phyloP scores from a whole-genome alignment of 2,329 filamentous ascomycete species.

The Diaporthe sp. region DNA sequence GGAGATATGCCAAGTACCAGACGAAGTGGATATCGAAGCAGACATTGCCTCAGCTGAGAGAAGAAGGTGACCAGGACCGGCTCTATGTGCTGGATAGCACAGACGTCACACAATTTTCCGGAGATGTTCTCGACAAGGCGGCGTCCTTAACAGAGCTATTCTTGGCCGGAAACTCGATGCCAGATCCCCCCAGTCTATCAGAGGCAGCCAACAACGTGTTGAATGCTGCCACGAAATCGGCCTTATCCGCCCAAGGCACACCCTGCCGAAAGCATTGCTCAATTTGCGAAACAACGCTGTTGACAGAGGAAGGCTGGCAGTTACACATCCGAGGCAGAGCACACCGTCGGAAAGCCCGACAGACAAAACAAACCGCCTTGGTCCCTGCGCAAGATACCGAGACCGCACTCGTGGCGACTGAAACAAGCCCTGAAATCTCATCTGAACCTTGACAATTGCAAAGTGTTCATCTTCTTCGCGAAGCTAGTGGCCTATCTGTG shows the following conservation, averaged over 20 bases:
- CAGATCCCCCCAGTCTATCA: constrained; percentile 62
- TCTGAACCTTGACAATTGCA: not conserved
- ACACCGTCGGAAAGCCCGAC: constrained; percentile 31
- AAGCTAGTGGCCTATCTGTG: not conserved
- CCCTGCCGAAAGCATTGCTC: constrained; percentile 76
- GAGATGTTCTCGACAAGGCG: constrained; percentile 75
- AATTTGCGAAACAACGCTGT: constrained; percentile 74
- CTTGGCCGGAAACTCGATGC: constrained; percentile 67
- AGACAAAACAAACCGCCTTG: constrained; percentile 32
- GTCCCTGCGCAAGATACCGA: constrained; percentile 14
- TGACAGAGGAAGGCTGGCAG: constrained; percentile 67
- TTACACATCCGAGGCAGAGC: constrained; percentile 51
- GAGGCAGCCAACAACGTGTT: constrained; percentile 66
- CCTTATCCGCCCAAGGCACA: constrained; percentile 68
- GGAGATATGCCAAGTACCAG: constrained; percentile 89
- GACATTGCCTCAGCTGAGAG: constrained; percentile 76
- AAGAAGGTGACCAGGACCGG: constrained; percentile 64
- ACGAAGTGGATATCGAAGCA: constrained; percentile 89
- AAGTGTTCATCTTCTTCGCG: not conserved
- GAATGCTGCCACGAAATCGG: constrained; percentile 57
- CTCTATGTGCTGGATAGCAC: constrained; percentile 88
- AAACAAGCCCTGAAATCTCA: not conserved
- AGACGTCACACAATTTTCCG: constrained; percentile 71
- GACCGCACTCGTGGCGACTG: not conserved
- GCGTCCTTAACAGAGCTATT: constrained; percentile 72